These are phyloP conservation scores for Drechslera avenae DNA, from an alignment of 2,329 filamentous ascomycete genomes.

Conservation along the genomic window DNA sequence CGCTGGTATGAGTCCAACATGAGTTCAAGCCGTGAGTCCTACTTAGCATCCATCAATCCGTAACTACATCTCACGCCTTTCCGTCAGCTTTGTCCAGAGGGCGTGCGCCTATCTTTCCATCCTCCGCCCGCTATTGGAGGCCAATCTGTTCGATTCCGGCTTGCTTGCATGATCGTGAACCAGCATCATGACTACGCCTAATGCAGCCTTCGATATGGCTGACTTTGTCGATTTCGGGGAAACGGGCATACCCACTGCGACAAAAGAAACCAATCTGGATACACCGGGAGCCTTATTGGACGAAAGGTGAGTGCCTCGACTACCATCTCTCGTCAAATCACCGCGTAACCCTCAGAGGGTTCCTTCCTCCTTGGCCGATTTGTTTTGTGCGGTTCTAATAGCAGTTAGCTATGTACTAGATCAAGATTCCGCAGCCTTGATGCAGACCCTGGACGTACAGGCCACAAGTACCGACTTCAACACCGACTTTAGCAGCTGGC, in stretches of 20 bases:
- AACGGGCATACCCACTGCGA: constrained; percentile 39
- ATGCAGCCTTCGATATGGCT: constrained; percentile 39
- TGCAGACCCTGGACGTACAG: constrained; percentile 10
- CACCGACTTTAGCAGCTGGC: constrained; percentile 53
- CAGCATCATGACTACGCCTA: constrained; percentile 35
- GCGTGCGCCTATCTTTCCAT: constrained; percentile 22
- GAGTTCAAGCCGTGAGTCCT: constrained; percentile 15
- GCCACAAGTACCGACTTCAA: constrained; percentile 39
- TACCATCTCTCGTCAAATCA: neutral
- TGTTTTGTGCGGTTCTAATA: constrained; percentile 11
- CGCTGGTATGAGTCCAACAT: constrained; percentile 8
- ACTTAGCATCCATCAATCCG: constrained; percentile 15
- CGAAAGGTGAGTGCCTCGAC: constrained; percentile 21
- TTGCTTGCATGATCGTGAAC: constrained; percentile 6
- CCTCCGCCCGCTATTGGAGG: constrained; percentile 1
- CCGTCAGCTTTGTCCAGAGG: constrained; percentile 19
- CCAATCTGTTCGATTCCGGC: neutral
- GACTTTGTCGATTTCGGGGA: constrained; percentile 50
- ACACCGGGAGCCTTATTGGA: constrained; percentile 2
- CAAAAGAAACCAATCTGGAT: constrained; percentile 15
- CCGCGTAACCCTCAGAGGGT: no score
- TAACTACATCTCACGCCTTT: constrained; percentile 25
- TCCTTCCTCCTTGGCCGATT: neutral
- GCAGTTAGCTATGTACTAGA: constrained; percentile 4
- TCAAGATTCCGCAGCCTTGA: constrained; percentile 7